These are phyloP conservation scores for Cudoniella acicularis DNA, from an alignment of 495 filamentous ascomycete species.

Conservation along the genomic window DNA sequence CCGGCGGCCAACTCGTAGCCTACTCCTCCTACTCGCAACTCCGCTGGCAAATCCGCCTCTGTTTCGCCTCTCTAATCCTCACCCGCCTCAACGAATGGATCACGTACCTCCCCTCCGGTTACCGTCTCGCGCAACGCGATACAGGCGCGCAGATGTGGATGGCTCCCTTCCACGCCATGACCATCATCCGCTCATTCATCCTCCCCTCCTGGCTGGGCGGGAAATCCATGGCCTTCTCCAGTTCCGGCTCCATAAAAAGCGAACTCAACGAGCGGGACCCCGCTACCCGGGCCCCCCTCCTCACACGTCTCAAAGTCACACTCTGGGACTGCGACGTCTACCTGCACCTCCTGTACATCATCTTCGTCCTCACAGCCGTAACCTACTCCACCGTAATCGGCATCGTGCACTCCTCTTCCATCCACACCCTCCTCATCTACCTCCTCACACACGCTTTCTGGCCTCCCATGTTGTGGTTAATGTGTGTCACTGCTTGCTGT, in stretches of 20 bases:
- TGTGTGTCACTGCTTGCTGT: conserved; percentile 31
- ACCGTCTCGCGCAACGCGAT: conserved; percentile 36
- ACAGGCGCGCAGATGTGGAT: conserved; percentile 20
- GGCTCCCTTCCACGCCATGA: conserved; percentile 19
- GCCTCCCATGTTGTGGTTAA: conserved; percentile 40
- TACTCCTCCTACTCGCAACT: conserved; percentile 40
- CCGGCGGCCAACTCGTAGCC: conserved; percentile 41
- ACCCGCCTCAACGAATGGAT: conserved; percentile 42
- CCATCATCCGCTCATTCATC: conserved; percentile 21
- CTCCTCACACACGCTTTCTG: conserved; percentile 46
- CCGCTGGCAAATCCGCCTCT: conserved; percentile 45
- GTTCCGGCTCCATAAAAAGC: conserved; percentile 16
- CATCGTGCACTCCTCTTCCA: background rate
- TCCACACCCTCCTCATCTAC: conserved; percentile 30
- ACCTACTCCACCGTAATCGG: conserved; percentile 27
- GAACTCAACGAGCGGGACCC: conserved; percentile 22
- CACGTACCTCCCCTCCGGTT: conserved; percentile 41
- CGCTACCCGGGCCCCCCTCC: conserved; percentile 7
- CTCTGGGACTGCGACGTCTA: conserved; percentile 17
- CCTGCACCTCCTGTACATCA: conserved; percentile 30
- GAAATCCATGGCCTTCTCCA: conserved; percentile 17
- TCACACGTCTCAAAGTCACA: conserved; percentile 14
- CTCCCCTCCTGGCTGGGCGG: conserved; percentile 23
- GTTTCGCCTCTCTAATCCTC: conserved; percentile 35
- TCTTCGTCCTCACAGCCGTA: conserved; percentile 37